phyloP scores from a whole-genome alignment of 2,329 filamentous ascomycete species.

The Aspergillus sp. region DNA sequence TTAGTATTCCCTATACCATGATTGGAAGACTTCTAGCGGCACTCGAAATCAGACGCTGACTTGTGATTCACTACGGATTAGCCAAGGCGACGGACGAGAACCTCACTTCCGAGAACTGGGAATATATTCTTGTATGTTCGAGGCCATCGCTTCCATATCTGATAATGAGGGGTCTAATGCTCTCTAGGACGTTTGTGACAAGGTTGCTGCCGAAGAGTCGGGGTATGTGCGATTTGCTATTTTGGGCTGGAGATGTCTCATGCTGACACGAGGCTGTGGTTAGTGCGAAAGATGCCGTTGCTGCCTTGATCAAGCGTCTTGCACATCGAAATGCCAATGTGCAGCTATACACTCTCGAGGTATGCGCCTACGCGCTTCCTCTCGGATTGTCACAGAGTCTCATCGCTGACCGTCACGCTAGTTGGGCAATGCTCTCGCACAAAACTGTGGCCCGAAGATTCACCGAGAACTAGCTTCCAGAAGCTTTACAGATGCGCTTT shows the following conservation, averaged over 20 bases:
- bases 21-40: neutral
- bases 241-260: neutral
- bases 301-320: slow-evolving; percentile 86
- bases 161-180: slow-evolving; percentile 4
- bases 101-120: slow-evolving; percentile 81
- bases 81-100: slow-evolving; percentile 96
- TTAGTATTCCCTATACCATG: slow-evolving; percentile 38
- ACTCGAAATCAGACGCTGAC: slow-evolving; percentile 22
- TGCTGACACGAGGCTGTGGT: slow-evolving; percentile 13
- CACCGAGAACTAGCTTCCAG: slow-evolving; percentile 88
- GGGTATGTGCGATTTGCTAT: slow-evolving; percentile 33
- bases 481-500: slow-evolving; percentile 89
- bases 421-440: slow-evolving; percentile 86
- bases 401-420: slow-evolving; percentile 34
- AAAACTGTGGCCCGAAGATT: slow-evolving; percentile 84
- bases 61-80: slow-evolving; percentile 33
- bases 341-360: slow-evolving; percentile 90
- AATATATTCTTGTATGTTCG: slow-evolving; percentile 61
- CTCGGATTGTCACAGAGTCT: neutral
- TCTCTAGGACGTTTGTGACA: slow-evolving; percentile 59
- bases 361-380: slow-evolving; percentile 30
- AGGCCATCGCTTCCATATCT: neutral
- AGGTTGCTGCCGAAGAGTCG: slow-evolving; percentile 52
- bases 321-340: slow-evolving; percentile 95
- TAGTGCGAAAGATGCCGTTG: slow-evolving; percentile 77